A percentile compares a stretch with the other conserved stretches of the same genome.
These are phyloP conservation scores for Nicotiana rustica DNA, from an alignment of 305 asterid species.

Conservation along the genomic window DNA sequence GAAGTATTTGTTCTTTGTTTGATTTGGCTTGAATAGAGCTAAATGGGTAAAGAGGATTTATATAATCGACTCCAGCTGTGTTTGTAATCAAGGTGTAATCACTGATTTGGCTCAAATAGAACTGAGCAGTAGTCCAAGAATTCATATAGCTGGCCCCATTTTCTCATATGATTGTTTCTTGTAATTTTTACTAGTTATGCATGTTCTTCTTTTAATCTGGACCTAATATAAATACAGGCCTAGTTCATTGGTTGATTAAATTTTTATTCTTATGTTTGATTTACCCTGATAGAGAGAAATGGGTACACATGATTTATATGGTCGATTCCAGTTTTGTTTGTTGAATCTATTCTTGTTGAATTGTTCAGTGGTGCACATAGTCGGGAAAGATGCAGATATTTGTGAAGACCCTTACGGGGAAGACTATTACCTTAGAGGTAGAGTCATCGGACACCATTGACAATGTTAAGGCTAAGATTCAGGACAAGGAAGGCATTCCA, in stretches of 20 bases:
- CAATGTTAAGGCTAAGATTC: constrained; percentile 48
- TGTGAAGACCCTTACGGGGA: constrained; percentile 50
- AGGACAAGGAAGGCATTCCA: constrained; percentile 48
- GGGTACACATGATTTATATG: background rate
- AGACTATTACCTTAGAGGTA: constrained; percentile 50
- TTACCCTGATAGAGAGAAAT: background rate
- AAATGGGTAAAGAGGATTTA: background rate
- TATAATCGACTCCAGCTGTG: background rate
- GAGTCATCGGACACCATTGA: constrained; percentile 49
- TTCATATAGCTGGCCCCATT: background rate
- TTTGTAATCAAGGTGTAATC: background rate
- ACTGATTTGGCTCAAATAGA: too few relatives aligned
- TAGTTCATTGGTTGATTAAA: background rate
- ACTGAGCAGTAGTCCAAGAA: background rate
- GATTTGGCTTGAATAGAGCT: background rate
- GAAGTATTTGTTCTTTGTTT: background rate
- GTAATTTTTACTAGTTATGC: background rate
- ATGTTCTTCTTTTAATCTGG: background rate
- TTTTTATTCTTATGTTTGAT: background rate
- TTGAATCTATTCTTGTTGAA: background rate
- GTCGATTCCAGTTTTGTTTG: background rate
- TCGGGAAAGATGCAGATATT: constrained; percentile 46
- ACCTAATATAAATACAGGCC: background rate
- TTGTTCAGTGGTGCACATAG: constrained; percentile 30
- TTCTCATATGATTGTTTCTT: background rate